Conservation (phyloP, 495 filamentous ascomycete species). For the Letharia lupina region DNA sequence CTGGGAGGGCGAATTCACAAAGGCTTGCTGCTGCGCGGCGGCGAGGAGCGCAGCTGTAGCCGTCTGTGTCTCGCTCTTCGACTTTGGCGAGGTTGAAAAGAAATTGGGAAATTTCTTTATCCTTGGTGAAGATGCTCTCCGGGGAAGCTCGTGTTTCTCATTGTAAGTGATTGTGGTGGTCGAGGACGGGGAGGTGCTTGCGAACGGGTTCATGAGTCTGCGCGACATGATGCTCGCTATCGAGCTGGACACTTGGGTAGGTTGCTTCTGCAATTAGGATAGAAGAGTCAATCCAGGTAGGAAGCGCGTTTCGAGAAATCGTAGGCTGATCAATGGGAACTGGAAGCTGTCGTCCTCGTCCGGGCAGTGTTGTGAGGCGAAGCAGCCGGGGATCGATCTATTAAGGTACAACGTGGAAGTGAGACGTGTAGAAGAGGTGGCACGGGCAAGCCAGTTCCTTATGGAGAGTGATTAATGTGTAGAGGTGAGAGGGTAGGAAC, state of each 20-base stretch:
- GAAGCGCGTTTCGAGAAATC: not conserved
- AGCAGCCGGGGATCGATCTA: not conserved
- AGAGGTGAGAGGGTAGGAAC: not conserved
- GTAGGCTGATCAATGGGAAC: not conserved
- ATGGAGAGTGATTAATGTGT: not conserved
- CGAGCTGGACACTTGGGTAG: constrained; percentile 25
- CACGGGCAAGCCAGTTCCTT: not conserved
- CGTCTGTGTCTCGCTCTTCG: constrained; percentile 40
- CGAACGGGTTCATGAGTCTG: constrained; percentile 44
- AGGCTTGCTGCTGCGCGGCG: constrained; percentile 48
- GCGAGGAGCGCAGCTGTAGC: constrained; percentile 52
- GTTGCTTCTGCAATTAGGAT: constrained; percentile 16
- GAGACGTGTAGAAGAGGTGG: constrained; percentile 1
- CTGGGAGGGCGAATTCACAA: constrained; percentile 49
- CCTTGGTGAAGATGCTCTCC: constrained; percentile 53
- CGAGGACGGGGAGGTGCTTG: constrained; percentile 36
- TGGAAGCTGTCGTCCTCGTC: constrained; percentile 6
- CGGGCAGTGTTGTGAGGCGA: constrained; percentile 14
- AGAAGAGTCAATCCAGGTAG: not conserved
- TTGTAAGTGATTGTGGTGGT: constrained; percentile 37
- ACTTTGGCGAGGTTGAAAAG: constrained; percentile 51
- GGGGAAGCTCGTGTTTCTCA: constrained; percentile 42
- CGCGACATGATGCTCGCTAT: constrained; percentile 48
- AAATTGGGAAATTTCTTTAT: constrained; percentile 52
- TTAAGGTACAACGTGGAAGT: not conserved